Base-by-base conservation (phyloP, 352 stramenopile species). In the Pythium chondricola region DNA sequence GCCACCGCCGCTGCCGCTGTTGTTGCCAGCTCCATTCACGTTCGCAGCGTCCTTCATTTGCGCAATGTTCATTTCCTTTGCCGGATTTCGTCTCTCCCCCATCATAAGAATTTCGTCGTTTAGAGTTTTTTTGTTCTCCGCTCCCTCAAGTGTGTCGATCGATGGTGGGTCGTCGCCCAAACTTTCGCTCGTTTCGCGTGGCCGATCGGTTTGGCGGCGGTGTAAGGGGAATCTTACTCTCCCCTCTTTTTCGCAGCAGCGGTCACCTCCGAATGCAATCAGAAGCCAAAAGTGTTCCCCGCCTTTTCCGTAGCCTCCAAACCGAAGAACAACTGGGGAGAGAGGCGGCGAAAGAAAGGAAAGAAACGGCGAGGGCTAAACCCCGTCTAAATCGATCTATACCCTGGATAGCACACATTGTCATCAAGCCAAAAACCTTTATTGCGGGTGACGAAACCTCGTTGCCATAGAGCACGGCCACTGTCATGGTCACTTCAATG, bases 21-120 rank as follows among this genome's bases (percentile, higher is more conserved):
- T 69, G 53, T 35, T 25, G 13, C 52, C 40, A 27, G 56, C 61
- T 48, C 57, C 57, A 41, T 65, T 65, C 42, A 36, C 41, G 24
- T 20, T 57, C 36, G 56, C 37, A 13, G 43, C 21, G 48, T 83
- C 74, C 65, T 89, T 89, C 67, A 89, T 74, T 37, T 69, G 63
- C 38, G 69, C 71, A 46, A 87, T 65, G 62, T 89, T 89, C 78
- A 89, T 89, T 16, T 53, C 52, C 21, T 30, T 22, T 27, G n/a
- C 48, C 10, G 22, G 14, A 8, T 38, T 53, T 41, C 22, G 9
- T 41, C 47, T 3, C 24, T 43, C 37, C 31, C 30, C 26, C 27
- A 11, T 27, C 7, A 22, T 37, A 24, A 18, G 21, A 10, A 20
- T 24, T 25, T 30, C 13, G 24, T 10, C n/a, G 13, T 43, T 26